Percentiles rank a stretch among this genome's conserved stretches.
phyloP scores from a whole-genome alignment of 2,329 filamentous ascomycete genomes.

The Cadophora luteo-olivacea region DNA sequence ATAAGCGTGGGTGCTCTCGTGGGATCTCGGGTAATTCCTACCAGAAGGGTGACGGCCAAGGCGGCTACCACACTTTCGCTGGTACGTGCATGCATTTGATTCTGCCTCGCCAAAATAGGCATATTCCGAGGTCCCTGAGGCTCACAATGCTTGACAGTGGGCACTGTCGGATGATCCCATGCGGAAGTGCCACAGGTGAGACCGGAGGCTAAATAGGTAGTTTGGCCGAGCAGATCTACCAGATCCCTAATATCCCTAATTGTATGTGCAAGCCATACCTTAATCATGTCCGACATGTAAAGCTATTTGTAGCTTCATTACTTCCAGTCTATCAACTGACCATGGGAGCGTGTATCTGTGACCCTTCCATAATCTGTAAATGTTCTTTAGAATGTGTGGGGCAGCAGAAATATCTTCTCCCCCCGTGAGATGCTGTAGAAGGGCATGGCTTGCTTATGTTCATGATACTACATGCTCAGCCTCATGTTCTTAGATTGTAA shows the following conservation, averaged over 20 bases:
- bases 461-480: slow-evolving; percentile 3
- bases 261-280: not conserved
- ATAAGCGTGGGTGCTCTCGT: not conserved
- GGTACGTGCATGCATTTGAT: not conserved
- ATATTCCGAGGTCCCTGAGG: slow-evolving; percentile 11
- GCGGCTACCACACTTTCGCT: not conserved
- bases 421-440: not conserved
- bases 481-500: not conserved
- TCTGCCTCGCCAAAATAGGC: not conserved
- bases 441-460: not conserved
- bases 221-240: slow-evolving; percentile 5
- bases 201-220: slow-evolving; percentile 13
- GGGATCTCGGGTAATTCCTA: not conserved
- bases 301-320: not conserved
- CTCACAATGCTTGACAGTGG: not conserved
- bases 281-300: not conserved
- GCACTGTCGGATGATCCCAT: not conserved
- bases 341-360: not conserved
- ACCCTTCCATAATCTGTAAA: not conserved
- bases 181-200: not conserved
- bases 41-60: not conserved
- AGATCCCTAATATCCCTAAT: not conserved
- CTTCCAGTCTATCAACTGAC: not conserved
- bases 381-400: not conserved
- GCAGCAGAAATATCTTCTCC: not conserved